These are phyloP conservation scores for Cyberlindnera xishuangbannaensis DNA, from an alignment of 805 yeast genomes.

Conservation along the genomic window DNA sequence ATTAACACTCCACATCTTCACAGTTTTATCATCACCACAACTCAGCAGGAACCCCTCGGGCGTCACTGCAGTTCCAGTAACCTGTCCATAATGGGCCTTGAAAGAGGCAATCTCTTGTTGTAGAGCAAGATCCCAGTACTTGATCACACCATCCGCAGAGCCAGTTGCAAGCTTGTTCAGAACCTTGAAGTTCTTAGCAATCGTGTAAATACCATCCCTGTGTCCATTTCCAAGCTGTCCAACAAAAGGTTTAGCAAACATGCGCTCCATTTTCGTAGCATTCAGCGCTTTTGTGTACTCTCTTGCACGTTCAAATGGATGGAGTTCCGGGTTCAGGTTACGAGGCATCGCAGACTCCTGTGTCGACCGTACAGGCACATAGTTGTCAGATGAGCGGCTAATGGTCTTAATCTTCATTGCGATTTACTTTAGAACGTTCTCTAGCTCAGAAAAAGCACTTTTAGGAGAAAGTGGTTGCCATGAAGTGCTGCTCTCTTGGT, in stretches of 20 bases:
- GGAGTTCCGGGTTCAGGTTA: conserved; percentile 88
- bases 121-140: conserved; percentile 87
- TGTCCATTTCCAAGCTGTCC: conserved; percentile 96
- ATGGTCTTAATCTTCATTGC: conserved; percentile 26
- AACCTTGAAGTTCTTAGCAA: conserved; percentile 70
- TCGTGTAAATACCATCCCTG: conserved; percentile 84
- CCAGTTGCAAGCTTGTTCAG: conserved; percentile 83
- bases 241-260: conserved; percentile 96
- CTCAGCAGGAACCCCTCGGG: conserved; percentile 55
- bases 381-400: conserved; percentile 75
- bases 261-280: conserved; percentile 91
- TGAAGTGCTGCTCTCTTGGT: background rate
- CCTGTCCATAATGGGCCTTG: conserved; percentile 87
- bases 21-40: conserved; percentile 86
- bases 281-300: conserved; percentile 92
- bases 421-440: no score
- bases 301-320: conserved; percentile 95
- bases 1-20: conserved; percentile 83
- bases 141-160: conserved; percentile 91
- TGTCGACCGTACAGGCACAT: conserved; percentile 86
- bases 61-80: conserved; percentile 72
- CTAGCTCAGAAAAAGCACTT: no score
- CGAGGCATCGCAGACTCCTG: conserved; percentile 86
- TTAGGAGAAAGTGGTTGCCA: background rate
- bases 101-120: conserved; percentile 71